Percentiles rank a stretch among this genome's conserved stretches.
Evolutionary conservation across 352 stramenopile species (phyloP).

Genomic region (Phytophthora idaei): DNA sequence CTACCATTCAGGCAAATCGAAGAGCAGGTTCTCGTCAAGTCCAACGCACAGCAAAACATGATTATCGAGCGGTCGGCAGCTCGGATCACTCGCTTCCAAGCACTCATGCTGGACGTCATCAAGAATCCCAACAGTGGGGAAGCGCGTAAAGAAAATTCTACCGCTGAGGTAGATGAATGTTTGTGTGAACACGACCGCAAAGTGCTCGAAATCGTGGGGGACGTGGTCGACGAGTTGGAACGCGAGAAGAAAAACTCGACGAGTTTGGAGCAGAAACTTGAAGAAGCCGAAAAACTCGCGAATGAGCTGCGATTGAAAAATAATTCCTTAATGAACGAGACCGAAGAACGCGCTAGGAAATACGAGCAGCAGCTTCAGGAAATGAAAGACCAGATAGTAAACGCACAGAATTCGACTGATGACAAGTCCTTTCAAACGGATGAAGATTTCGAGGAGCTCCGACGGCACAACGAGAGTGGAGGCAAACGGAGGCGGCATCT

Average conservation of each 20-base stretch:
- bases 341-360: conserved; percentile 35
- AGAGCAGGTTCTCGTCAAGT: conserved; percentile 50
- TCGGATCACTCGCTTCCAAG: conserved; percentile 68
- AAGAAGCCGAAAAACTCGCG: conserved; percentile 53
- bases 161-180: conserved; percentile 42
- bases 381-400: conserved; percentile 44
- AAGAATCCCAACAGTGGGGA: conserved; percentile 23
- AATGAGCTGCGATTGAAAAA: conserved; percentile 60
- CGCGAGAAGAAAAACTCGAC: conserved; percentile 35
- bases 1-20: conserved; percentile 50
- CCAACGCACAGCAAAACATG: conserved; percentile 60
- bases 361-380: conserved; percentile 46
- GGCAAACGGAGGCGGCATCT: conserved; percentile 34
- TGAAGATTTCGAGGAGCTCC: conserved; percentile 34
- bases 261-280: conserved; percentile 45
- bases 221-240: conserved; percentile 62
- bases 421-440: conserved; percentile 63
- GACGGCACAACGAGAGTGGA: conserved; percentile 17
- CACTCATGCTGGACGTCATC: conserved; percentile 40
- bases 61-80: conserved; percentile 63
- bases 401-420: conserved; percentile 24
- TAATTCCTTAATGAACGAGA: conserved; percentile 55
- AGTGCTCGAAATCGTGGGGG: conserved; percentile 54
- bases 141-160: neutral
- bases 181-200: conserved; percentile 72